phyloP scores from a whole-genome alignment of 345 rosid genomes.

The Syzygium aqueum region DNA sequence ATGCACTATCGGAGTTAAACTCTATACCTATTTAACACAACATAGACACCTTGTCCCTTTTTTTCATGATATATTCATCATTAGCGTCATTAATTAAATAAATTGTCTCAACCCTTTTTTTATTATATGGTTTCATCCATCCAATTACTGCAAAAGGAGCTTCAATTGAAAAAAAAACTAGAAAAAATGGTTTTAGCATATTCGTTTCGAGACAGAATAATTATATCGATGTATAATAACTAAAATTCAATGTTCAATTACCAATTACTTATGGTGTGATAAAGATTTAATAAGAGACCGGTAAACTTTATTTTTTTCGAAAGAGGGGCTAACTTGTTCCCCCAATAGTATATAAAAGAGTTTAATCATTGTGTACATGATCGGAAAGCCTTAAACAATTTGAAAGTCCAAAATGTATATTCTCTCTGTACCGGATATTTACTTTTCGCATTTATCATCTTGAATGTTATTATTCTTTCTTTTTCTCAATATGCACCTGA shows the following conservation, averaged over 20 bases:
- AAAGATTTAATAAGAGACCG: not conserved
- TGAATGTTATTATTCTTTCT: not conserved
- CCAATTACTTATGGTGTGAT: not conserved
- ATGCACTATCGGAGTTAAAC: not conserved
- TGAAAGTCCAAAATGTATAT: not conserved
- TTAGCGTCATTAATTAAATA: not conserved
- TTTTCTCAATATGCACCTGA: not conserved
- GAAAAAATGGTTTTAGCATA: not conserved
- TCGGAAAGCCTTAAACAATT: not conserved
- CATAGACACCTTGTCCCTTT: not conserved
- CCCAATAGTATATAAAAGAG: not conserved
- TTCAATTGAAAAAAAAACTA: not conserved
- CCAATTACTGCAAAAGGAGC: not conserved
- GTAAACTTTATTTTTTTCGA: not conserved
- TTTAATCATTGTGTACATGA: not conserved
- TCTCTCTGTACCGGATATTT: not conserved
- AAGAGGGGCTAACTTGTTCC: not conserved
- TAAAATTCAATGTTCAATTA: not conserved
- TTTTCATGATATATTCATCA: not conserved
- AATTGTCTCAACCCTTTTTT: not conserved
- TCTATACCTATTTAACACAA: not conserved
- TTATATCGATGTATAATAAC: not conserved
- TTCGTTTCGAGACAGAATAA: not conserved
- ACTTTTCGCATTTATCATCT: not conserved
- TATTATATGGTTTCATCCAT: not conserved